Conservation (phyloP, 208 protist genomes). For the Crithidia sp. region DNA sequence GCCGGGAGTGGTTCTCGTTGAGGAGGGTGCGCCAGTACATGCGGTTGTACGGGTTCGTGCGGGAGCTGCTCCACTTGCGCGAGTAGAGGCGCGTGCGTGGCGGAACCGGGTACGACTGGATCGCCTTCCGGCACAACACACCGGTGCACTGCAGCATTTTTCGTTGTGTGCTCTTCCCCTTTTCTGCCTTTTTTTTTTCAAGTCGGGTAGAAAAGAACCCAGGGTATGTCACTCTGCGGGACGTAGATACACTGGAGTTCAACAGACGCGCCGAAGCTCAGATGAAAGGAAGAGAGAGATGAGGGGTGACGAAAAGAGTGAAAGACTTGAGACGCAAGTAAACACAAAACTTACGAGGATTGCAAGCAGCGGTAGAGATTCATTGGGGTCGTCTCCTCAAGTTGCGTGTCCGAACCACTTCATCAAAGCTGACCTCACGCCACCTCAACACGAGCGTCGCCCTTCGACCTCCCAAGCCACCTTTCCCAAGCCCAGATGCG, state of each 20-base stretch:
- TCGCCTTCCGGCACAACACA: constrained; percentile 57
- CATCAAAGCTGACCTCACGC: too few species aligned
- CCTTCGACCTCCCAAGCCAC: too few species aligned
- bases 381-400: too few species aligned
- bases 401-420: too few species aligned
- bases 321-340: not conserved
- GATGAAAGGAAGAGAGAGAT: not conserved
- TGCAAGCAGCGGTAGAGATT: too few species aligned
- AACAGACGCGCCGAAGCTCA: too few species aligned
- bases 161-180: not conserved
- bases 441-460: too few species aligned
- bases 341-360: not conserved
- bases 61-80: constrained; percentile 78
- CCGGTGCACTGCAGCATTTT: constrained; percentile 58
- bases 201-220: not conserved
- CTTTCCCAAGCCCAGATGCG: too few species aligned
- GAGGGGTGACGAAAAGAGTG: constrained; percentile 1
- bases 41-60: constrained; percentile 84
- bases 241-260: too few species aligned
- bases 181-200: not conserved
- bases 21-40: constrained; percentile 87
- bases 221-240: too few species aligned
- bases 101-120: constrained; percentile 83
- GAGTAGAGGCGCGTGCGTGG: constrained; percentile 72
- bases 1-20: constrained; percentile 80